Percentiles rank a stretch among this genome's conserved stretches.
Conservation (phyloP, 148 eudicot genomes). For the Heliamphora exappendiculata region DNA sequence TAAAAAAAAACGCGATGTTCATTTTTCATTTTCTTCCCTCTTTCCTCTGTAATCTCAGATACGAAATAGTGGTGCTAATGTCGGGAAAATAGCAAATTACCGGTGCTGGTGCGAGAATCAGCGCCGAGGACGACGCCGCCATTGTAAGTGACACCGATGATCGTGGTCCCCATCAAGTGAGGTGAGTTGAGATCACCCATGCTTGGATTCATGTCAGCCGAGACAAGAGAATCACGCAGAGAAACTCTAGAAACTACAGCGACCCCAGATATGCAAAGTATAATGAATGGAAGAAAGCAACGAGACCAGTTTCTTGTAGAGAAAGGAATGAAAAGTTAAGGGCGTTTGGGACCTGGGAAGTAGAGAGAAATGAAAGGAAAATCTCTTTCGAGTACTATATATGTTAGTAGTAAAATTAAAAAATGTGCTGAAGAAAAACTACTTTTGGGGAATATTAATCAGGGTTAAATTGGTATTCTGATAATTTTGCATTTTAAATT, state of each 20-base stretch:
- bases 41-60: background rate
- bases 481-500: no score
- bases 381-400: no score
- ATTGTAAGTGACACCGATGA: slow-evolving; percentile 86
- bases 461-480: no score
- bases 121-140: slow-evolving; percentile 98
- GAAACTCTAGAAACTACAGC: background rate
- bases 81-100: slow-evolving; percentile 24
- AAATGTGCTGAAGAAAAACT: no score
- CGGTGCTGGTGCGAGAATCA: slow-evolving; percentile 96
- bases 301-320: background rate
- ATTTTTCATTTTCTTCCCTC: background rate
- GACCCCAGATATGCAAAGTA: no score
- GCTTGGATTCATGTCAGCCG: slow-evolving; percentile 7
- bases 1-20: background rate
- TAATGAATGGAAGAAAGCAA: background rate
- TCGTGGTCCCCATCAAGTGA: slow-evolving; percentile 92
- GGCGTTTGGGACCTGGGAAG: no score
- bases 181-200: slow-evolving; percentile 41
- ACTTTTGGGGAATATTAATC: no score
- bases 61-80: background rate
- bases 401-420: no score
- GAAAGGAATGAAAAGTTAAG: background rate
- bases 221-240: background rate
- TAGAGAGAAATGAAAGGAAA: no score